Evolutionary conservation across 2,329 filamentous ascomycete species (phyloP), one percentile per base, ranked within the genome.

Genomic region (Aspergillus thermomutatus): DNA sequence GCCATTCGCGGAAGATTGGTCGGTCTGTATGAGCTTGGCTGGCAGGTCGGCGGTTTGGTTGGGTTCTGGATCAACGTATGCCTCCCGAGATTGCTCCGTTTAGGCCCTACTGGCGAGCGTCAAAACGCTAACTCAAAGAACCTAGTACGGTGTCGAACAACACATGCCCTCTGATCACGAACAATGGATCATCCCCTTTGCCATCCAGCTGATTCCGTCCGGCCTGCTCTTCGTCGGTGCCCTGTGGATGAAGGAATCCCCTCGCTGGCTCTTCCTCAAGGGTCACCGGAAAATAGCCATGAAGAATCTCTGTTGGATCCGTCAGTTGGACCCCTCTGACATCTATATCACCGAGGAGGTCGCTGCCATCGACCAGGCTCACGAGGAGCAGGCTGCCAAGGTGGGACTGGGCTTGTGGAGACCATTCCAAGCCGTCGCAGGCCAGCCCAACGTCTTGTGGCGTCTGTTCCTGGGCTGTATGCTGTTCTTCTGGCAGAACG

Each of bases 401-500:
- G 82, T 91, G 37, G 89, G 89, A 10, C 75, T 82, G 17, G 88
- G 89, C 2, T 91, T 92, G 79, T 91, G 86, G 85, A 85, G 87
- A 72, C 87, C 87, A 0, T 89, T 90, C 75, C 72, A 78, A 59
- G 76, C 79, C 9, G 77, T 85, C 19, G 76, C 80, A 49, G 79
- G 77, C 58, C 73, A 82, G 56, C 77, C 74, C 50, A 81, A 80
- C 66, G 80, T 89, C n/a, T 83, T 84, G 62, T 90, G 85, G 79
- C 84, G 89, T 48, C 86, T 93, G 72, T 83, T 90, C 70, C 79
- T 92, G 19, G 89, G 89, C 51, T 83, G 83, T 55, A 83, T 90
- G 68, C 81, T 93, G 21, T 92, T 92, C 79, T 78, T 92, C 53
- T 91, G 86, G 81, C 90, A 93, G 74, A 92, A 92, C 64, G 87